Evolutionary conservation across 805 yeast species (phyloP).

Genomic region (Nakazawaea laoshanensis): DNA sequence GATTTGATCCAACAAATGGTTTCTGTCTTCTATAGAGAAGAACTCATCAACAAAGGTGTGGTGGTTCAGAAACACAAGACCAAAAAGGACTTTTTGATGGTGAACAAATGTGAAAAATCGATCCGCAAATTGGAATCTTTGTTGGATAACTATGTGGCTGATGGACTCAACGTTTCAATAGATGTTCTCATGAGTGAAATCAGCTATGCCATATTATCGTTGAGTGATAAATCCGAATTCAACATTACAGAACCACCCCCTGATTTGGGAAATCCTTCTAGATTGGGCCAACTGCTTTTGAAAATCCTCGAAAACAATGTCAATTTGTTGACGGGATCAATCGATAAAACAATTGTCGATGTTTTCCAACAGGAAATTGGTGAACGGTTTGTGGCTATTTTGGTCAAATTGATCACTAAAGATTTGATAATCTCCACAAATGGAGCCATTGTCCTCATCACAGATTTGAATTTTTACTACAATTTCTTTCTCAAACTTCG

Average conservation of each 20-base stretch:
- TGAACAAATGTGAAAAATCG: conserved; percentile 67
- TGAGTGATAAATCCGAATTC: conserved; percentile 40
- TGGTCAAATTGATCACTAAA: conserved; percentile 70
- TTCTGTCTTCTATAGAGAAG: conserved; percentile 84
- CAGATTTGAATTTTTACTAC: conserved; percentile 75
- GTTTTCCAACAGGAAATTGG: conserved; percentile 94
- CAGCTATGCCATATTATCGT: conserved; percentile 15
- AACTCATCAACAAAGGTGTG: conserved; percentile 47
- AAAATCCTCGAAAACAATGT: conserved; percentile 62
- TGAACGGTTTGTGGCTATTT: conserved; percentile 66
- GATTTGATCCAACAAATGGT: conserved; percentile 90
- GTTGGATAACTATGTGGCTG: conserved; percentile 85
- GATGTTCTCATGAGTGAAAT: conserved; percentile 81
- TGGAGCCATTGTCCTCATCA: conserved; percentile 78
- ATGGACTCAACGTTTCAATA: conserved; percentile 87
- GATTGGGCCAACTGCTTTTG: conserved; percentile 58
- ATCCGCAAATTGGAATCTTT: conserved; percentile 56
- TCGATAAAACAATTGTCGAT: conserved; percentile 82
- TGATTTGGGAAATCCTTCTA: conserved; percentile 30
- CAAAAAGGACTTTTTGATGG: conserved; percentile 68
- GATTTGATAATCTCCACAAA: conserved; percentile 59
- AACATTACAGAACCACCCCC: conserved; percentile 24
- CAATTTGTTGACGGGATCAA: conserved; percentile 63
- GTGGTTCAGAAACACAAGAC: conserved; percentile 37
- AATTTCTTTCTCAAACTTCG: conserved; percentile 57